These are phyloP conservation scores for Trametes cinnabarina DNA, from an alignment of 768 basidiomycete genomes.

Conservation along the genomic window DNA sequence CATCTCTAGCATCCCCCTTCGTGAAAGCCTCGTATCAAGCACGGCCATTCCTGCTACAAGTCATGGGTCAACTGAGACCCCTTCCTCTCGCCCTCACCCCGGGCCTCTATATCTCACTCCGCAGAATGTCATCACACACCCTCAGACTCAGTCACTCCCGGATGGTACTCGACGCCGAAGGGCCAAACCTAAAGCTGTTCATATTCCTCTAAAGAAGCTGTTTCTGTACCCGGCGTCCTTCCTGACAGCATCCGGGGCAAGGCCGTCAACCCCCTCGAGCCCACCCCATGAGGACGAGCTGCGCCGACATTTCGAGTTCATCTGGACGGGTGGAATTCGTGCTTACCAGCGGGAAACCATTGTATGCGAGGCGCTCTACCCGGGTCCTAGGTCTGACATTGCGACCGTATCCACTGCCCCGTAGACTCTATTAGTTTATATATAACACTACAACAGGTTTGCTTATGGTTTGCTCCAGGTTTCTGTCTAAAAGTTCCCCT, in stretches of 20 bases:
- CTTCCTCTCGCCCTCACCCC: too few species aligned
- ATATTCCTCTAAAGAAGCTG: not conserved
- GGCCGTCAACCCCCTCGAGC: not conserved
- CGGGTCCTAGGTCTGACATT: not conserved
- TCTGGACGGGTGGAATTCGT: not conserved
- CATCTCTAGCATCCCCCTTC: too few species aligned
- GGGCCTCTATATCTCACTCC: too few species aligned
- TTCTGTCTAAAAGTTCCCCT: not conserved
- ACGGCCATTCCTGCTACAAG: too few species aligned
- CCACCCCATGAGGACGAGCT: not conserved
- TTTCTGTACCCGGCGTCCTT: not conserved
- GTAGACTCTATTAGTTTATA: not conserved
- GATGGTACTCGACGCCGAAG: not conserved
- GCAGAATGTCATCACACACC: too few species aligned
- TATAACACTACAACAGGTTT: too few species aligned
- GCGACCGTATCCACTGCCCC: not conserved
- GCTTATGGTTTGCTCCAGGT: too few species aligned
- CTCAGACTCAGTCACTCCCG: not conserved
- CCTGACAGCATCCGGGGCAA: too few species aligned
- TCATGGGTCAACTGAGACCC: too few species aligned
- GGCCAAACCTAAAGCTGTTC: not conserved
- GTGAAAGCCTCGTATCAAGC: too few species aligned
- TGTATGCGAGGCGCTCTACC: not conserved
- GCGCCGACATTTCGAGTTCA: not conserved
- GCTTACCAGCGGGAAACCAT: not conserved